These are phyloP conservation scores for Murraya paniculata DNA, from an alignment of 345 rosid species.

Conservation along the genomic window DNA sequence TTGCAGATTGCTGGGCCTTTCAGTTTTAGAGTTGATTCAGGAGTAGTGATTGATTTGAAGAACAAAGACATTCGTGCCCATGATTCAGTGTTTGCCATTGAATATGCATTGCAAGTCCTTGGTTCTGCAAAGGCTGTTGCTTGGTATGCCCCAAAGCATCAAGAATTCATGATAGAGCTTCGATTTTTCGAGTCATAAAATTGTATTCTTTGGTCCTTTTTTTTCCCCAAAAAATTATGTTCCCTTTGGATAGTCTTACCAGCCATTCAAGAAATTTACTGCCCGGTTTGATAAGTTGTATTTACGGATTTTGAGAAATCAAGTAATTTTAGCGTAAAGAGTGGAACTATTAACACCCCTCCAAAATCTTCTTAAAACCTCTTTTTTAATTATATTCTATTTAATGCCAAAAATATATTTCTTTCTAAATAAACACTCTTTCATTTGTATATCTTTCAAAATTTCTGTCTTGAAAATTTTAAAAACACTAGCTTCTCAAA, in stretches of 20 bases:
- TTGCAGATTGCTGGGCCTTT: constrained; percentile 89
- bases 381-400: too few relatives aligned
- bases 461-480: too few relatives aligned
- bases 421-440: too few relatives aligned
- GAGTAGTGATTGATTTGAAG: constrained; percentile 51
- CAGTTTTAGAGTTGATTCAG: constrained; percentile 81
- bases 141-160: constrained; percentile 84
- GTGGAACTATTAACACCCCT: too few relatives aligned
- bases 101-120: constrained; percentile 86
- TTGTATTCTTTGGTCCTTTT: background rate
- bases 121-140: constrained; percentile 89
- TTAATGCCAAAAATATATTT: too few relatives aligned
- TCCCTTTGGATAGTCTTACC: background rate
- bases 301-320: background rate
- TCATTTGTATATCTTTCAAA: too few relatives aligned
- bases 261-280: background rate
- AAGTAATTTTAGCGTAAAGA: background rate
- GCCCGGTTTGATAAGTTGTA: background rate
- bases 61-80: constrained; percentile 37
- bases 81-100: constrained; percentile 74
- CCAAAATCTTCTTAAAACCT: too few relatives aligned
- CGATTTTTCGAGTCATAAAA: constrained; percentile 65
- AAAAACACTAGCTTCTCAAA: too few relatives aligned
- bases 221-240: background rate
- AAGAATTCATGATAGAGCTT: constrained; percentile 86